Conservation (phyloP, 1,284 basidiomycete genomes). For the Megacollybia platyphylla region DNA sequence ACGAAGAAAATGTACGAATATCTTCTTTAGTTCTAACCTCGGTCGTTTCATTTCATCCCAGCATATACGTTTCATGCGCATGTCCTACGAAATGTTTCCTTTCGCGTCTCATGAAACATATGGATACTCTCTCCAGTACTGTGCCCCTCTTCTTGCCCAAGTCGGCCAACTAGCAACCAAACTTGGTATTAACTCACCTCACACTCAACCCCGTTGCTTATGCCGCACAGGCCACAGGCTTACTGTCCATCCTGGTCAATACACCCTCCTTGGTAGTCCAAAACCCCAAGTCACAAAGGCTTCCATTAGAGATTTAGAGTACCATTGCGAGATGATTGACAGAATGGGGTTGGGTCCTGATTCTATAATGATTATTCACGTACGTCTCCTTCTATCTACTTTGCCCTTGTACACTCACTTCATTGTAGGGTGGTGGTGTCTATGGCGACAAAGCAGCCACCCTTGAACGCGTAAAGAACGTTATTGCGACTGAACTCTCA, state of each 20-base stretch:
- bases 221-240: conserved; percentile 45
- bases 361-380: conserved; percentile 73
- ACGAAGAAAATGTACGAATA: conserved; percentile 53
- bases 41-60: conserved; percentile 9
- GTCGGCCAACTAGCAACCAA: conserved; percentile 67
- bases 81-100: conserved; percentile 88
- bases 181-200: conserved; percentile 21
- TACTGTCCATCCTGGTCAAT: conserved; percentile 83
- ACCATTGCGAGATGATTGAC: conserved; percentile 82
- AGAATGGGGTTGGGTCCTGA: conserved; percentile 69
- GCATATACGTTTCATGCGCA: conserved; percentile 67
- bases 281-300: conserved; percentile 61
- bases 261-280: conserved; percentile 76
- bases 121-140: conserved; percentile 72
- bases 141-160: conserved; percentile 32
- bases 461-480: conserved; percentile 61
- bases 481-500: conserved; percentile 47
- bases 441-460: conserved; percentile 72
- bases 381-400: conserved; percentile 15
- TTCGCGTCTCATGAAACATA: conserved; percentile 75
- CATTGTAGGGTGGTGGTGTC: conserved; percentile 52
- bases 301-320: conserved; percentile 67
- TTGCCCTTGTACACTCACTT: background rate
- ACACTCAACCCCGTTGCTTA: too few relatives aligned
- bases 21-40: background rate